Evolutionary conservation across 768 basidiomycete species (phyloP).

Genomic region (Suillus variegatus): DNA sequence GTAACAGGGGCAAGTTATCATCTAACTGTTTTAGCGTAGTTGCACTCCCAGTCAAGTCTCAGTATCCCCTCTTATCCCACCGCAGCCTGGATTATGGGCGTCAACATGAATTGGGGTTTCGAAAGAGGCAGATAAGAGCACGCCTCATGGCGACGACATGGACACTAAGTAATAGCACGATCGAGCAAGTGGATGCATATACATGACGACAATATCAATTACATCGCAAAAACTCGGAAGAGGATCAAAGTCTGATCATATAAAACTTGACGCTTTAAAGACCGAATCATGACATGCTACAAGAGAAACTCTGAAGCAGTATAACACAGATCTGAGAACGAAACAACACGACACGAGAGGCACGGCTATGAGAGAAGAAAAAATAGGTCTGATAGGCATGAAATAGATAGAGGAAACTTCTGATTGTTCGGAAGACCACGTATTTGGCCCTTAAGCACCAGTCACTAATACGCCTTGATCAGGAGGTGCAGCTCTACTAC

Average conservation of each 20-base stretch:
- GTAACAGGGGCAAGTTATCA: background rate
- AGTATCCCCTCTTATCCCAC: background rate
- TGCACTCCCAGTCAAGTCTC: too few relatives aligned
- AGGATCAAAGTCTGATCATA: background rate
- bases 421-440: background rate
- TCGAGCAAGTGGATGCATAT: background rate
- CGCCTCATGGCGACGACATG: background rate
- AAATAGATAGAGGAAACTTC: constrained; percentile 7
- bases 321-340: background rate
- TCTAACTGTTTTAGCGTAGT: background rate
- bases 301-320: background rate
- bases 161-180: background rate
- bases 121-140: background rate
- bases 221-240: background rate
- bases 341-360: background rate
- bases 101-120: background rate
- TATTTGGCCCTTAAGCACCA: background rate
- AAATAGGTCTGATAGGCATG: background rate
- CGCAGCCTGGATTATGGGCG: background rate
- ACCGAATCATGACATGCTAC: background rate
- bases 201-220: background rate
- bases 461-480: background rate
- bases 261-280: background rate
- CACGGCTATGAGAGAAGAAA: background rate
- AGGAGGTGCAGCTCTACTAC: background rate